Conservation (phyloP, 495 filamentous ascomycete genomes). For the Neurospora hispaniola region DNA sequence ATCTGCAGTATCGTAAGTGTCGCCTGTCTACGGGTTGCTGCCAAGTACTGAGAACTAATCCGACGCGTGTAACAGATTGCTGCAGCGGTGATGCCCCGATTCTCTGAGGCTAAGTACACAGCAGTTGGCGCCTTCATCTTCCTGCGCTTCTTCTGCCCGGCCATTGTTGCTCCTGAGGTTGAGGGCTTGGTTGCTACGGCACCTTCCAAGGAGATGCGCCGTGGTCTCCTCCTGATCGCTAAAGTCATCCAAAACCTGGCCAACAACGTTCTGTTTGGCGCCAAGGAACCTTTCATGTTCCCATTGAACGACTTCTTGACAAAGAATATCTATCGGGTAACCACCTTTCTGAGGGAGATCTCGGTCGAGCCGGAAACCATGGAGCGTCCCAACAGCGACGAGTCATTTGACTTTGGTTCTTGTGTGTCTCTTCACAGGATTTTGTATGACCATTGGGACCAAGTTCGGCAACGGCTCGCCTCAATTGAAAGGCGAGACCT, state of each 20-base stretch:
- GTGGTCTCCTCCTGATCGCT: conserved; percentile 53
- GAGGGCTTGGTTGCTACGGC: conserved; percentile 47
- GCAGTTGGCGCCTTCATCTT: conserved; percentile 62
- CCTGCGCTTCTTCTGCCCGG: conserved; percentile 58
- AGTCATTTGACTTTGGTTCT: conserved; percentile 57
- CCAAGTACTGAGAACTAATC: neutral
- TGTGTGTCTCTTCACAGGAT: conserved; percentile 56
- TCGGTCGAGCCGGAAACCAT: conserved; percentile 35
- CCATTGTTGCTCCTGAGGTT: conserved; percentile 55
- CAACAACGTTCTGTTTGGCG: conserved; percentile 60
- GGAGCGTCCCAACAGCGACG: conserved; percentile 23
- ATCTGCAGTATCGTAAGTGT: conserved; percentile 49
- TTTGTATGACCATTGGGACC: conserved; percentile 59
- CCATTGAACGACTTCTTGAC: conserved; percentile 55
- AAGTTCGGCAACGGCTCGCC: conserved; percentile 50
- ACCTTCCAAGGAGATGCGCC: conserved; percentile 54
- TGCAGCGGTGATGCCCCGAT: conserved; percentile 43
- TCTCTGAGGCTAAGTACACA: conserved; percentile 59
- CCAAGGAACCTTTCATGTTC: conserved; percentile 60
- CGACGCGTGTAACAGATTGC: conserved; percentile 35
- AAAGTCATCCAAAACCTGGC: conserved; percentile 60
- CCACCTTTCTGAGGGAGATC: conserved; percentile 51
- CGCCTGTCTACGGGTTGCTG: neutral
- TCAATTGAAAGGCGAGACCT: conserved; percentile 43
- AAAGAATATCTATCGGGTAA: conserved; percentile 52